Conservation (phyloP, 306 rosid genomes). For the Alnus rubra region DNA sequence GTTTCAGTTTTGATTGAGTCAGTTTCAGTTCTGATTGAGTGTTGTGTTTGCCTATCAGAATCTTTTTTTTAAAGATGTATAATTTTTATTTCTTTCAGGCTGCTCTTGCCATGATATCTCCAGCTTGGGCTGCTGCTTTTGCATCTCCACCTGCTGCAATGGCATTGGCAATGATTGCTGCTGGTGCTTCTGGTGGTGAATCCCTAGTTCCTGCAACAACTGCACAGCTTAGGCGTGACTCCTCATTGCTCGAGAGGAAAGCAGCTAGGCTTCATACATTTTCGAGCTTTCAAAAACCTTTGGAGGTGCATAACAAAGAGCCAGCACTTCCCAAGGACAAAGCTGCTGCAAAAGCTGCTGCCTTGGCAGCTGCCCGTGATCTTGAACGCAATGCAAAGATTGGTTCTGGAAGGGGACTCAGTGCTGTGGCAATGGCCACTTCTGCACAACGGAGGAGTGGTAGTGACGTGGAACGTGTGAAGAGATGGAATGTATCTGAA, state of each 20-base stretch:
- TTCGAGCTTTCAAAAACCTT: constrained; percentile 94
- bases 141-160: constrained; percentile 98
- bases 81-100: constrained; percentile 56
- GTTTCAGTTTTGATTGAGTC: background rate
- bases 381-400: constrained; percentile 76
- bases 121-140: constrained; percentile 99
- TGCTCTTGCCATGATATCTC: constrained; percentile 86
- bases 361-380: constrained; percentile 95
- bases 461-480: constrained; percentile 84
- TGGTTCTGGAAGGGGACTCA: constrained; percentile 98
- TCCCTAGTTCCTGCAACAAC: constrained; percentile 55
- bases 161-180: constrained; percentile 99
- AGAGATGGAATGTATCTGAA: constrained; percentile 87
- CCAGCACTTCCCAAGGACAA: constrained; percentile 77
- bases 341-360: constrained; percentile 97
- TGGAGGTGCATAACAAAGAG: constrained; percentile 54
- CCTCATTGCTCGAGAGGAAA: constrained; percentile 85
- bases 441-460: constrained; percentile 87
- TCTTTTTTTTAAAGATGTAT: background rate
- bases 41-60: background rate
- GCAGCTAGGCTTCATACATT: constrained; percentile 71
- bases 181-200: constrained; percentile 94
- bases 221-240: constrained; percentile 74
- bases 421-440: constrained; percentile 99
- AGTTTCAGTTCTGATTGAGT: background rate